These are phyloP conservation scores for Ophiocordyceps camponoti-floridani DNA, from an alignment of 2,329 filamentous ascomycete species.

Conservation along the genomic window DNA sequence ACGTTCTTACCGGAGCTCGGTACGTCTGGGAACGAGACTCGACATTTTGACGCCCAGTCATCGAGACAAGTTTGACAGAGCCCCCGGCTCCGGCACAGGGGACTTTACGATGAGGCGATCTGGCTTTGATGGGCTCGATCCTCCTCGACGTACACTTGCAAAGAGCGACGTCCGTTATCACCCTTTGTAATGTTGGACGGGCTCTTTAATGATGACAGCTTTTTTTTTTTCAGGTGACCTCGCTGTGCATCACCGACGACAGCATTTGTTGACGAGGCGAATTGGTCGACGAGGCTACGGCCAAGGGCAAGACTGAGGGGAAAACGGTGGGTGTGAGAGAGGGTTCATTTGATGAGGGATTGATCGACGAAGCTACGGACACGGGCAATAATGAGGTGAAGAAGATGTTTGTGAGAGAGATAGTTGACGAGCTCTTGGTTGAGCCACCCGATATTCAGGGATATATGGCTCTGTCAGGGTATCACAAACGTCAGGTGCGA, in stretches of 20 bases:
- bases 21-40: slow-evolving; percentile 11
- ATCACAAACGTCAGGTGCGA: background rate
- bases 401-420: background rate
- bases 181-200: background rate
- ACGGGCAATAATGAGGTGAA: background rate
- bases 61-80: slow-evolving; percentile 6
- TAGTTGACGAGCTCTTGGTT: background rate
- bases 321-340: background rate
- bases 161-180: background rate
- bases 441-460: background rate
- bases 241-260: background rate
- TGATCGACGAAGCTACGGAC: background rate
- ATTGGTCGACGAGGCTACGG: background rate
- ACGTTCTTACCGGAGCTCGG: slow-evolving; percentile 2
- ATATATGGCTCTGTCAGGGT: background rate
- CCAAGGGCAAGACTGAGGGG: background rate
- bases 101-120: background rate
- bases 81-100: background rate
- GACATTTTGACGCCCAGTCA: slow-evolving; percentile 6
- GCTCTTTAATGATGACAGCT: background rate
- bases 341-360: background rate
- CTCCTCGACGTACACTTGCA: background rate
- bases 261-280: background rate
- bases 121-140: background rate
- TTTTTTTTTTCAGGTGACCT: background rate